Conservation (phyloP, 2,329 filamentous ascomycete genomes). For the Monilinia vaccinii-corymbosi region DNA sequence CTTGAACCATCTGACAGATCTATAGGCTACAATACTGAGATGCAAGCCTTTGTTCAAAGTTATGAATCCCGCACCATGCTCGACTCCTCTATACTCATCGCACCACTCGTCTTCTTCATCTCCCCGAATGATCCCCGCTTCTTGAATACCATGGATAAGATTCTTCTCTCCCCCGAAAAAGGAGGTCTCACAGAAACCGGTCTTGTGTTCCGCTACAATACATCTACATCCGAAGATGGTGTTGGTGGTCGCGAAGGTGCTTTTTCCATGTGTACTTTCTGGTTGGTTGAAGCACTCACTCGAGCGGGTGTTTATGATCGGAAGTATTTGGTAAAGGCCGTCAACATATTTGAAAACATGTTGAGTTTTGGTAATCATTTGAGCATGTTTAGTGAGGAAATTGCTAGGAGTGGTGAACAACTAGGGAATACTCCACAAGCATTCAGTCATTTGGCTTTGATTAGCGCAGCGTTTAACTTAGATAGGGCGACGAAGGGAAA, state of each 20-base stretch:
- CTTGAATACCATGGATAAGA: slow-evolving; percentile 60
- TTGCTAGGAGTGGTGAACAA: slow-evolving; percentile 65
- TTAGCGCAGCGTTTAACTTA: slow-evolving; percentile 70
- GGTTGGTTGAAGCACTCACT: slow-evolving; percentile 71
- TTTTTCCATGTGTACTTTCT: slow-evolving; percentile 77
- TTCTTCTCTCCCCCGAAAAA: slow-evolving; percentile 63
- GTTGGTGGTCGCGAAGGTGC: slow-evolving; percentile 68
- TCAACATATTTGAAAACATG: slow-evolving; percentile 71
- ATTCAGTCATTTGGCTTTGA: slow-evolving; percentile 66
- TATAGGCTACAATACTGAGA: slow-evolving; percentile 57
- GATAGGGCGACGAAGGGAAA: slow-evolving; percentile 37
- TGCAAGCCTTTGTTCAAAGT: slow-evolving; percentile 65
- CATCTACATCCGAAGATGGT: slow-evolving; percentile 58
- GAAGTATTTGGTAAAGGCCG: slow-evolving; percentile 52
- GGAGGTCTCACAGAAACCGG: slow-evolving; percentile 68
- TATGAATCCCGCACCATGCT: slow-evolving; percentile 63
- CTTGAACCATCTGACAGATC: neutral
- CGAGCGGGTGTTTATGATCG: slow-evolving; percentile 55
- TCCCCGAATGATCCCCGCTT: slow-evolving; percentile 70
- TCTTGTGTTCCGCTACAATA: slow-evolving; percentile 68
- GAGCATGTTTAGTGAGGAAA: slow-evolving; percentile 73
- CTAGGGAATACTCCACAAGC: slow-evolving; percentile 73
- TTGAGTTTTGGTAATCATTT: slow-evolving; percentile 68
- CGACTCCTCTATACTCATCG: slow-evolving; percentile 67
- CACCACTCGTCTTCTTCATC: slow-evolving; percentile 72